These are phyloP conservation scores for Aspergillus haitiensis DNA, from an alignment of 495 filamentous ascomycete genomes.

Conservation along the genomic window DNA sequence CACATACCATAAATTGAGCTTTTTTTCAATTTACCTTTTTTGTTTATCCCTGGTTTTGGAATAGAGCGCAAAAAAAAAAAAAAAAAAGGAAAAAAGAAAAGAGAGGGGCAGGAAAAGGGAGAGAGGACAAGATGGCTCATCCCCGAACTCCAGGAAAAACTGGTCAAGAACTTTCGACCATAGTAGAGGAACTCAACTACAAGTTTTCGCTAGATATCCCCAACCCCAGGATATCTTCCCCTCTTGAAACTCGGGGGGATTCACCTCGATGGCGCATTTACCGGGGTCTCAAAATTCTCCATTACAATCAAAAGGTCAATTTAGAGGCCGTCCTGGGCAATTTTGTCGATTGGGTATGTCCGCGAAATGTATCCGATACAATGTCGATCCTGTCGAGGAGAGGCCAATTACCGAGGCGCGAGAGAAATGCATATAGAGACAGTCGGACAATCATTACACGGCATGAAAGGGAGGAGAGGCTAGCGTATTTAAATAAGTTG, in stretches of 20 bases:
- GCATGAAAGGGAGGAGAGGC: slow-evolving; percentile 23
- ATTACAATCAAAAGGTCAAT: slow-evolving; percentile 21
- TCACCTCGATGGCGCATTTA: slow-evolving; percentile 21
- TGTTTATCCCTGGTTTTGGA: background rate
- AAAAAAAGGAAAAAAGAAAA: too few species aligned
- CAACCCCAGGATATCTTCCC: slow-evolving; percentile 25
- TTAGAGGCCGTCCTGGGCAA: slow-evolving; percentile 22
- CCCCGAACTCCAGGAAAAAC: slow-evolving; percentile 25
- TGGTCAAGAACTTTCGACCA: slow-evolving; percentile 18
- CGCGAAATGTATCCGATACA: slow-evolving; percentile 10
- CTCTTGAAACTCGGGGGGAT: slow-evolving; percentile 6
- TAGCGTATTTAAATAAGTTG: slow-evolving; percentile 30
- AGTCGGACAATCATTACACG: slow-evolving; percentile 11
- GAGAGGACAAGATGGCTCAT: slow-evolving; percentile 7
- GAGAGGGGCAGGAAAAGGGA: background rate
- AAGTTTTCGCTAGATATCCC: slow-evolving; percentile 30
- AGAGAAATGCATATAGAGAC: background rate
- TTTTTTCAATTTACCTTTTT: too few species aligned
- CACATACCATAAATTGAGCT: too few species aligned
- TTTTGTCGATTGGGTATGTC: slow-evolving; percentile 34
- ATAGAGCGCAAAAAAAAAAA: background rate
- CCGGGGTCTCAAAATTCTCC: slow-evolving; percentile 21
- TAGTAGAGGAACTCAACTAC: slow-evolving; percentile 30
- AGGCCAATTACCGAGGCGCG: background rate
- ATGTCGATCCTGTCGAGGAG: background rate